Evolutionary conservation across 345 rosid species (phyloP), one percentile per base, ranked within the genome.

Genomic region (Gossypium anomalum): DNA sequence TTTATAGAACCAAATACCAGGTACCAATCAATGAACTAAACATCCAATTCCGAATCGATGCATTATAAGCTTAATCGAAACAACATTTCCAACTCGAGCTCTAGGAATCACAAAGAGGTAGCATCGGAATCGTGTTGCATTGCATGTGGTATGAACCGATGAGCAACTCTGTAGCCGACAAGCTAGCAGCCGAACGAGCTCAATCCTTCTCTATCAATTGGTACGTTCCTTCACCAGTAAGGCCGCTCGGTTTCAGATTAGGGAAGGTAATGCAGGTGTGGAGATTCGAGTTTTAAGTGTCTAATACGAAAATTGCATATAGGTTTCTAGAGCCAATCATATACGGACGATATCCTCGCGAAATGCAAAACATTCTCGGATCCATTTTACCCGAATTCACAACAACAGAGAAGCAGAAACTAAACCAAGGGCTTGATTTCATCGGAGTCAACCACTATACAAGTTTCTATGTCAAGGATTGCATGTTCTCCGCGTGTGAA

Each of bases 371-470:
- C 34, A 83, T 88, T 79, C 75, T 89, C 12, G 88, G 90, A 48
- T 7, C 78, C 16, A 57, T 56, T 71, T 76, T 89, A 55, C 94
- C 94, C 3, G 22, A 23, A 68, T 85, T 91, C 74, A 74, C 92
- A n/a, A 79, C 64, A 59, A 17, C 78, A 7, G 92, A 89, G 22
- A 68, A 76, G 76, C 63, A 74, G 70, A 79, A 53, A 70, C 79
- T 83, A 66, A 76, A 73, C 58, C 77, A 62, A 3, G 83, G 80
- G 16, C 72, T 84, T 43, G 88, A 91, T 78, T 91, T 91, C 75
- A 84, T 89, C n/a, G 93, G 97, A 43, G 61, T 91, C 22, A 91
- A 91, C 72, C 90, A 89, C 60, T 91, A 91, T n/a, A 83, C 79
- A 0, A 80, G 89, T 81, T 82, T 75, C 79, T 89, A 88, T 59